These are phyloP conservation scores for Penicillium mononematosum DNA, from an alignment of 495 filamentous ascomycete genomes.

Conservation along the genomic window DNA sequence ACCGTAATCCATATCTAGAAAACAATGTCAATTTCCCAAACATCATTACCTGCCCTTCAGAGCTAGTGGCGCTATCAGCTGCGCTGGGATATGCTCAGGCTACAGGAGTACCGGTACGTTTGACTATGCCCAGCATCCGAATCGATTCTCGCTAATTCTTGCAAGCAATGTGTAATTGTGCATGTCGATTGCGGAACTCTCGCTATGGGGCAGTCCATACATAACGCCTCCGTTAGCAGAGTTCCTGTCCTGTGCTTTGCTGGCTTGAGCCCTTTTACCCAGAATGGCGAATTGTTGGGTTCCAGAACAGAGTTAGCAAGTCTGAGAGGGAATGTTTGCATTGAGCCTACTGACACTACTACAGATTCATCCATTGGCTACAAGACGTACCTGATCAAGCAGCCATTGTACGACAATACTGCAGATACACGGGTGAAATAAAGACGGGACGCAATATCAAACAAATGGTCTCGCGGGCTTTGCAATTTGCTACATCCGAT, in stretches of 20 bases:
- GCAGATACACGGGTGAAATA: slow-evolving; percentile 79
- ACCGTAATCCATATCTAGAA: slow-evolving; percentile 9
- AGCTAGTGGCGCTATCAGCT: slow-evolving; percentile 94
- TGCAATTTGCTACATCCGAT: slow-evolving; percentile 75
- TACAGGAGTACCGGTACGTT: slow-evolving; percentile 60
- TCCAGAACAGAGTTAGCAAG: slow-evolving; percentile 71
- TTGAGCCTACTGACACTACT: background rate
- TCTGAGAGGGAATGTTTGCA: background rate
- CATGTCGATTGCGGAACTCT: slow-evolving; percentile 93
- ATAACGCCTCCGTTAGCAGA: slow-evolving; percentile 78
- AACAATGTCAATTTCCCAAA: slow-evolving; percentile 63
- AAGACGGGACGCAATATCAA: slow-evolving; percentile 88
- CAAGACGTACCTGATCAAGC: slow-evolving; percentile 92
- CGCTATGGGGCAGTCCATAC: slow-evolving; percentile 81
- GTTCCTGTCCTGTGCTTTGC: slow-evolving; percentile 86
- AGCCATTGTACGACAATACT: slow-evolving; percentile 84
- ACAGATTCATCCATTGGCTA: slow-evolving; percentile 75
- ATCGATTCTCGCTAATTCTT: background rate
- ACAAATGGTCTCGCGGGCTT: slow-evolving; percentile 82
- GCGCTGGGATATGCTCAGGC: slow-evolving; percentile 86
- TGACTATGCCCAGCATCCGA: background rate
- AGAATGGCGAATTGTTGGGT: slow-evolving; percentile 81
- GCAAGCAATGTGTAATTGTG: slow-evolving; percentile 75
- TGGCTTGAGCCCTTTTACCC: slow-evolving; percentile 78
- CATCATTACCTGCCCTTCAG: slow-evolving; percentile 87